Conservation (phyloP, 371 early-diverging fungal species). For the Gilbertella persicaria region DNA sequence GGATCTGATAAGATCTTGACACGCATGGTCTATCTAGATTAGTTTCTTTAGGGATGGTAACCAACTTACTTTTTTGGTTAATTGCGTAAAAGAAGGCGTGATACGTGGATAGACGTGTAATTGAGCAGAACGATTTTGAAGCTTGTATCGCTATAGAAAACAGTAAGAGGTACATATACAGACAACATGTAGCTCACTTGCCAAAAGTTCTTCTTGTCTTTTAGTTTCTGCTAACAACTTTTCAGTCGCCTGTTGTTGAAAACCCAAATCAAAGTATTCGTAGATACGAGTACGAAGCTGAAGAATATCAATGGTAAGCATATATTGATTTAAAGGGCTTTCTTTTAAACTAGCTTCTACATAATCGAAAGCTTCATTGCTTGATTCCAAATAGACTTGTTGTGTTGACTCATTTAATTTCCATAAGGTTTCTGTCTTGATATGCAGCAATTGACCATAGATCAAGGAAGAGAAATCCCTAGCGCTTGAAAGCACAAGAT, state of each 20-base stretch:
- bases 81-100: neutral
- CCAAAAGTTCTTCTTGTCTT: constrained; percentile 6
- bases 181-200: neutral
- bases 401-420: constrained; percentile 7
- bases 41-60: neutral
- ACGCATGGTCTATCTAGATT: constrained; percentile 10
- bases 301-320: neutral
- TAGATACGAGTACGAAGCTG: constrained; percentile 3
- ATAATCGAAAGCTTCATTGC: constrained; percentile 11
- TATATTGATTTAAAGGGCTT: constrained; percentile 3
- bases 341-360: constrained; percentile 1
- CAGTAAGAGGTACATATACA: neutral
- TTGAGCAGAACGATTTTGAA: neutral
- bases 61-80: neutral
- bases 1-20: neutral
- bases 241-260: constrained; percentile 4
- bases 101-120: neutral
- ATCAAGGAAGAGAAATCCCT: constrained; percentile 4
- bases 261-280: constrained; percentile 1
- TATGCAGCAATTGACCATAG: constrained; percentile 6
- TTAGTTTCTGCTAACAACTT: neutral
- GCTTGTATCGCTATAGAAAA: neutral
- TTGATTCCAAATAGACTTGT: constrained; percentile 4
- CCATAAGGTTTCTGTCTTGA: constrained; percentile 9
- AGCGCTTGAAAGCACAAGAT: neutral